Percentiles rank a stretch among this genome's conserved stretches.
Conservation (phyloP, 1,284 basidiomycete genomes). For the Boletus hoseneyae region DNA sequence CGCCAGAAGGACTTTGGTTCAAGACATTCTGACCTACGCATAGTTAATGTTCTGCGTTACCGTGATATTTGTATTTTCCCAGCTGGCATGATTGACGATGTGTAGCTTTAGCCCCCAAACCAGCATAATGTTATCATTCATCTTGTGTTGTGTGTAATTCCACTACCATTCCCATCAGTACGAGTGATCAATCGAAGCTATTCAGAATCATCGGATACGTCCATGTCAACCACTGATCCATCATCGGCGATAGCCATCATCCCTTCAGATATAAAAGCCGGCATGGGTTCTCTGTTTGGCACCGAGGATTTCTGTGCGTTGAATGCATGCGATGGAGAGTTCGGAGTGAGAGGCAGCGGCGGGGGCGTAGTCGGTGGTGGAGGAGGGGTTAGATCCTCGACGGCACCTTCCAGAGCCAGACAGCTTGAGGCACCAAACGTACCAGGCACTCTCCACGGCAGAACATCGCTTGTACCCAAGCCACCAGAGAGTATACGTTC, state of each 20-base stretch:
- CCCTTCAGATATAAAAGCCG: not conserved
- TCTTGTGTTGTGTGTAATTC: not conserved
- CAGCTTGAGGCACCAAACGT: conserved; percentile 7
- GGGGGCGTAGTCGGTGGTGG: conserved; percentile 28
- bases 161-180: not conserved
- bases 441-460: conserved; percentile 28
- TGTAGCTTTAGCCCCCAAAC: conserved; percentile 26
- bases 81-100: conserved; percentile 17
- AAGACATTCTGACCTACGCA: conserved; percentile 9
- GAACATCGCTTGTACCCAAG: conserved; percentile 3
- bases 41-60: conserved; percentile 7
- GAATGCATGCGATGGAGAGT: conserved; percentile 3
- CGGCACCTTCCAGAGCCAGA: not conserved
- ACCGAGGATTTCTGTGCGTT: conserved; percentile 11
- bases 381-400: conserved; percentile 12
- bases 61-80: conserved; percentile 24
- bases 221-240: conserved; percentile 24
- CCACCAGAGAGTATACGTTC: conserved; percentile 32
- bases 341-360: conserved; percentile 23
- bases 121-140: conserved; percentile 8
- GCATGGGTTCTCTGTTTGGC: not conserved
- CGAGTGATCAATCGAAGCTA: conserved; percentile 2
- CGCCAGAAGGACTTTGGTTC: conserved; percentile 12
- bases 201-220: conserved; percentile 28
- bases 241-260: conserved; percentile 1